Evolutionary conservation across 1,284 basidiomycete species (phyloP), one percentile per base, ranked within the genome.

Genomic region (Ustilago sp.): DNA sequence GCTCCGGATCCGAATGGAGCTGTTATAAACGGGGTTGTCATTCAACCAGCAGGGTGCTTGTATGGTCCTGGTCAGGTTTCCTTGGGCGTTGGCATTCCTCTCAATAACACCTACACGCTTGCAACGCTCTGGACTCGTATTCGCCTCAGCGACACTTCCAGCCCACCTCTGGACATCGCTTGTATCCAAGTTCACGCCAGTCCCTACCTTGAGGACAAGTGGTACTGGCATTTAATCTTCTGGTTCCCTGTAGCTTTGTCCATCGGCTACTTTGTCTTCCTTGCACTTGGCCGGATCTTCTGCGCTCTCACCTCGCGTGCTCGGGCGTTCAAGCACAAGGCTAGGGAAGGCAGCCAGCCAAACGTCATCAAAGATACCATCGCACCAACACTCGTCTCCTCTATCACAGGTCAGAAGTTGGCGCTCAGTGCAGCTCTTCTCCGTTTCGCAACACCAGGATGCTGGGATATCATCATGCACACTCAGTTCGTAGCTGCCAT

Each of bases 381-480:
- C 35, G 63, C 63, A 0, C 82, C 82, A 3, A 80, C 80, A 15
- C 28, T 95, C 36, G 89, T 91, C 12, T 93, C 94, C 11, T 93
- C 94, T 0, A 93, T 97, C 73, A 94, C 94, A 68, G 95, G 95
- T 5, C 94, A 95, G 86, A 90, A 93, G 48, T 88, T 98, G 38
- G 91, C 93, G 2, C 90, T 91, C 35, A 93, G 92, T 35, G 93
- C 94, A 11, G 93, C 93, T 1, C 88, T 99, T 56, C 89, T 97
- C 86, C 89, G 95, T 62, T 98, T 95, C 82, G 94, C 93, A 73
- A 98, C 96, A 0, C 95, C 96, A 0, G 94, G 94, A 6, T 89
- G 95, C 87, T 90, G 95, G 71, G 96, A 99, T 86, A 90, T 99
- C 67, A 90, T 98, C 59, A 92, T 94, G 83, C 94, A 96, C 83